Percentiles rank a stretch among this genome's conserved stretches.
Conservation (phyloP, 2,329 filamentous ascomycete species). For the Tolypocladium ovalisporum region DNA sequence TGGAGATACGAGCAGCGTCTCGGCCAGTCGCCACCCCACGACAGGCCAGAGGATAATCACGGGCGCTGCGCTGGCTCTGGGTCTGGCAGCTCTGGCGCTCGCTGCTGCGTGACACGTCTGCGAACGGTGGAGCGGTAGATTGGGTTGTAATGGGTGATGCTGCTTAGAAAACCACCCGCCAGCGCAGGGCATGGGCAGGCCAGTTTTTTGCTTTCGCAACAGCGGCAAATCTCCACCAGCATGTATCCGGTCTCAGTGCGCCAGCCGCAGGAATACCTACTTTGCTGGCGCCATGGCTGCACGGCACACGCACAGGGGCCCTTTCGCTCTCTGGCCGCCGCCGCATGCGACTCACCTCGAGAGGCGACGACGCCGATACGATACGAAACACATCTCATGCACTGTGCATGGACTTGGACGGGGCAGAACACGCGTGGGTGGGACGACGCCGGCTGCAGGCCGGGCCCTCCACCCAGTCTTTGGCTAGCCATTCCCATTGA, state of each 20-base stretch:
- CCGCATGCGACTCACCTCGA: background rate
- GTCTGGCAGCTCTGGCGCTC: no score
- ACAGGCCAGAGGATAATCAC: no score
- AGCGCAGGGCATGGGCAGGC: background rate
- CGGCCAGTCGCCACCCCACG: no score
- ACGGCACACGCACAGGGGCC: no score
- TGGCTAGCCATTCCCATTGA: background rate
- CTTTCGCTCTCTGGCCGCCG: background rate
- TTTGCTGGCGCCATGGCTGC: no score
- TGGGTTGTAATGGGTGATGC: no score
- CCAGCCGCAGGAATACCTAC: background rate
- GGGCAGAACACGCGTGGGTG: background rate
- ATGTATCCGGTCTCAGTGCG: background rate
- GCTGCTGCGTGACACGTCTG: no score
- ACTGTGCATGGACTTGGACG: background rate
- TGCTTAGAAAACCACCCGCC: background rate
- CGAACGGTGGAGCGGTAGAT: no score
- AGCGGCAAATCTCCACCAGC: background rate
- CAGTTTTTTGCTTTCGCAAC: background rate
- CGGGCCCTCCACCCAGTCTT: background rate
- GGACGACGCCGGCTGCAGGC: background rate
- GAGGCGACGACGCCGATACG: background rate
- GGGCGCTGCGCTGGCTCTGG: no score
- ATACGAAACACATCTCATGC: background rate
- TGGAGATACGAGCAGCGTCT: no score